Percentiles rank a stretch among this genome's conserved stretches.
phyloP scores from a whole-genome alignment of 306 rosid species.

The Cotoneaster glaucophyllus region DNA sequence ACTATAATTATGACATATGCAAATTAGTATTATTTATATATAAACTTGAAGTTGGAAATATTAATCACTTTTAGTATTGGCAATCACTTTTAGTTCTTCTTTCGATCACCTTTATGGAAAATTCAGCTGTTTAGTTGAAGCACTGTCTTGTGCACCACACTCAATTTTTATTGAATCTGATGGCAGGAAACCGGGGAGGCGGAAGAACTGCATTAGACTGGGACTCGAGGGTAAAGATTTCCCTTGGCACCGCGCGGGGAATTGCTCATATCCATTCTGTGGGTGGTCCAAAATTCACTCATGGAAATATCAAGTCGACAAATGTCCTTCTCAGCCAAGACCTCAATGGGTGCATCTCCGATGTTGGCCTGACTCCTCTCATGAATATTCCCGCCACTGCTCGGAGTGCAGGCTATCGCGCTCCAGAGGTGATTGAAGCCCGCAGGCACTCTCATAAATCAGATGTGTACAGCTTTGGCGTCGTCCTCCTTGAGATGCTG shows the following conservation, averaged over 20 bases:
- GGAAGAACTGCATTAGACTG: conserved; percentile 74
- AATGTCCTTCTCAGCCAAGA: conserved; percentile 83
- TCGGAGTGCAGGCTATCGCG: conserved; percentile 87
- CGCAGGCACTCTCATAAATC: conserved; percentile 91
- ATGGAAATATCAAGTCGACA: conserved; percentile 83
- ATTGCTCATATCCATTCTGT: conserved; percentile 69
- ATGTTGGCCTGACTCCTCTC: conserved; percentile 77
- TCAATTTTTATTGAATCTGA: conserved; percentile 17
- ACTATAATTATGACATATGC: too few species aligned
- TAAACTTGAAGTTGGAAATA: too few species aligned
- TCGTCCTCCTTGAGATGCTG: conserved; percentile 83
- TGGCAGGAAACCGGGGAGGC: conserved; percentile 58
- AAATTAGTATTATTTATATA: too few species aligned
- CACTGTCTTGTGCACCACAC: too few species aligned
- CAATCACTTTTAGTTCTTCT: too few species aligned
- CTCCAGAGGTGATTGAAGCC: conserved; percentile 82
- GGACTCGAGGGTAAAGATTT: conserved; percentile 70
- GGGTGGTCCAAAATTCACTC: conserved; percentile 82
- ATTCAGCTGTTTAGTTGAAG: too few species aligned
- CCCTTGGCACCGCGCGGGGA: conserved; percentile 78
- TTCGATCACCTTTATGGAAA: too few species aligned
- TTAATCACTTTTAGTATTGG: too few species aligned
- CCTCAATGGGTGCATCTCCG: conserved; percentile 69
- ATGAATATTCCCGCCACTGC: conserved; percentile 72
- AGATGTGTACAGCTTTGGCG: conserved; percentile 90